Conservation (phyloP, 2,329 filamentous ascomycete species). For the Penicillium sp. region DNA sequence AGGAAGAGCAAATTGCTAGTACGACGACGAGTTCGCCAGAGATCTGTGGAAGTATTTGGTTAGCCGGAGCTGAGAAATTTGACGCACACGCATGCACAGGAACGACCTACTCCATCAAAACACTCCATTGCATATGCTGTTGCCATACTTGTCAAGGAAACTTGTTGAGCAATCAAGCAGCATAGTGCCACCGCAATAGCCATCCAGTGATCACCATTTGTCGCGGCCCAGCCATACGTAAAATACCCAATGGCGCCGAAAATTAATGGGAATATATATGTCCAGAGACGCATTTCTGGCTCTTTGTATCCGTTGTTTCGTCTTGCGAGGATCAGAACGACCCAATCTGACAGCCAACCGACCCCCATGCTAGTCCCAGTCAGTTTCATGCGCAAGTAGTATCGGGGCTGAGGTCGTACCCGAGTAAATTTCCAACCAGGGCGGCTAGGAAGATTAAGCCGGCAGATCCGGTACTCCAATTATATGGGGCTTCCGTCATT, state of each 20-base stretch:
- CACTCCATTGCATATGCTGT: constrained; percentile 47
- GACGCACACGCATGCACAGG: too few species aligned
- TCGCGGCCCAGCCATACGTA: constrained; percentile 42
- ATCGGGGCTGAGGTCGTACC: constrained; percentile 11
- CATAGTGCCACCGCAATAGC: constrained; percentile 38
- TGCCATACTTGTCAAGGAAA: constrained; percentile 40
- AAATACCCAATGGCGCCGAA: constrained; percentile 39
- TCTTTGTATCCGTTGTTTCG: constrained; percentile 39
- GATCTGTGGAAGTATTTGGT: constrained; percentile 21
- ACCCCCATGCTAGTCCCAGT: constrained; percentile 34
- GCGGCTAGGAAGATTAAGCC: constrained; percentile 36
- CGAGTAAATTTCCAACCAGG: constrained; percentile 34
- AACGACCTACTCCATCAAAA: constrained; percentile 32
- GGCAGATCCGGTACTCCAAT: constrained; percentile 36
- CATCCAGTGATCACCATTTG: constrained; percentile 36
- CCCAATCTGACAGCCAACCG: constrained; percentile 32
- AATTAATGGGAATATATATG: constrained; percentile 31
- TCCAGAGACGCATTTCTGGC: constrained; percentile 42
- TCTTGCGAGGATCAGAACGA: constrained; percentile 34
- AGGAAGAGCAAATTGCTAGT: constrained; percentile 36
- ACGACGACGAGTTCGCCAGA: constrained; percentile 41
- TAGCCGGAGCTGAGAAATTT: not conserved
- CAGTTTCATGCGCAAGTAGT: not conserved
- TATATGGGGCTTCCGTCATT: constrained; percentile 39
- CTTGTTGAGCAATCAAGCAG: constrained; percentile 44